These are phyloP conservation scores for Blepharisma undulans DNA, from an alignment of 169 alveolate species.

Conservation along the genomic window DNA sequence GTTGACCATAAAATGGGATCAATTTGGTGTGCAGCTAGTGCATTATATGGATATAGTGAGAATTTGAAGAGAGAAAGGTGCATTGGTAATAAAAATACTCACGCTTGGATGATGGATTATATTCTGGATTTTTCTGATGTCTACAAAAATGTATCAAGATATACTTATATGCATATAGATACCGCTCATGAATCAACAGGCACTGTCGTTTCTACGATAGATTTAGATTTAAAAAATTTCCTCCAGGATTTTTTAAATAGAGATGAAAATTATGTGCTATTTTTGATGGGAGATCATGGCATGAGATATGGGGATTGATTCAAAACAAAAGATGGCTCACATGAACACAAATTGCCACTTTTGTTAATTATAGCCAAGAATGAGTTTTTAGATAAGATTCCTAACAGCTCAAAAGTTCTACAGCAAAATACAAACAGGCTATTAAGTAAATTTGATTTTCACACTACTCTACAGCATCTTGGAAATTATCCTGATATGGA, in stretches of 20 bases:
- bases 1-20: neutral
- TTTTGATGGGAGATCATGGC: constrained; percentile 30
- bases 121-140: neutral
- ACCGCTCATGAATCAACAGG: constrained; percentile 31
- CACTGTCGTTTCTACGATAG: neutral
- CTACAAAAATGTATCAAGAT: neutral
- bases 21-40: neutral
- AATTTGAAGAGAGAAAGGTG: neutral
- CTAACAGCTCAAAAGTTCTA: neutral
- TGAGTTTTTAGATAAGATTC: neutral
- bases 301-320: constrained; percentile 6
- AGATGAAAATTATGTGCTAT: neutral
- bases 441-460: neutral
- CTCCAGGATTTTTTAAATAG: neutral
- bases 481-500: neutral
- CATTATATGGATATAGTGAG: neutral
- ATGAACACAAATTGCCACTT: neutral
- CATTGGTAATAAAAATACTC: neutral
- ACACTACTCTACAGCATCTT: constrained; percentile 21
- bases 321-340: neutral
- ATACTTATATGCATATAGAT: neutral
- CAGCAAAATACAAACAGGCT: neutral
- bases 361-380: neutral
- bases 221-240: neutral
- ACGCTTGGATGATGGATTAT: neutral